phyloP scores from a whole-genome alignment of 164 flowering plant genomes.

The Vitis rupestris region DNA sequence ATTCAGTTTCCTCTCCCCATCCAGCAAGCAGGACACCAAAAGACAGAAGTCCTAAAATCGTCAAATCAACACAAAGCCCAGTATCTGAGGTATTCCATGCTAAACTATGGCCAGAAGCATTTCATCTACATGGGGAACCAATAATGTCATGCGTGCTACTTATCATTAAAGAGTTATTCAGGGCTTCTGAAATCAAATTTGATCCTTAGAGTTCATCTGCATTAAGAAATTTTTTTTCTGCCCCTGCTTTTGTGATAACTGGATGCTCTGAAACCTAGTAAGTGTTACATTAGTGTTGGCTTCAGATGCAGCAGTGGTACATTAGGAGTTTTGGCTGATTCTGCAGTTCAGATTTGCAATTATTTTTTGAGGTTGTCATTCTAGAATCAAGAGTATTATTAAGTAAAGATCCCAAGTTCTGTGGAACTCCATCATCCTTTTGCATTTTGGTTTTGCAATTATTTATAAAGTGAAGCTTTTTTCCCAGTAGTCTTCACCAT shows the following conservation, averaged over 20 bases:
- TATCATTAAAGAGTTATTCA: no score
- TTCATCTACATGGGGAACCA: not conserved
- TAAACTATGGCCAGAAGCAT: not conserved
- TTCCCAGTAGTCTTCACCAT: no score
- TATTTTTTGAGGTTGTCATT: not conserved
- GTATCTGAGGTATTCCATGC: conserved; percentile 41
- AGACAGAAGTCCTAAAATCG: conserved; percentile 46
- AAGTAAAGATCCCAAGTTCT: not conserved
- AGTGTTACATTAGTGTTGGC: no score
- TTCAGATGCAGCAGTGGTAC: no score
- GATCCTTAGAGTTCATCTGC: no score
- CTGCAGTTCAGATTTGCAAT: not conserved
- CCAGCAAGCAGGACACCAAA: conserved; percentile 53
- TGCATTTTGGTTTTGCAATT: no score
- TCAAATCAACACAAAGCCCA: conserved; percentile 42
- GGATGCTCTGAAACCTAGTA: no score
- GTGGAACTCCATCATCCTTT: not conserved
- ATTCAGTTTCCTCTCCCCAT: conserved; percentile 44
- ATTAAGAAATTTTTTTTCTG: no score
- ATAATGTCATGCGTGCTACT: no score
- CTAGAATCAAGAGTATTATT: not conserved
- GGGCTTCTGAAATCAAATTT: no score
- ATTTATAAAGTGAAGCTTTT: no score
- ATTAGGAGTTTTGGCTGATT: not conserved
- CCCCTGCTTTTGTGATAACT: no score